These are phyloP conservation scores for Candida broadrunensis DNA, from an alignment of 805 yeast species.

Conservation along the genomic window DNA sequence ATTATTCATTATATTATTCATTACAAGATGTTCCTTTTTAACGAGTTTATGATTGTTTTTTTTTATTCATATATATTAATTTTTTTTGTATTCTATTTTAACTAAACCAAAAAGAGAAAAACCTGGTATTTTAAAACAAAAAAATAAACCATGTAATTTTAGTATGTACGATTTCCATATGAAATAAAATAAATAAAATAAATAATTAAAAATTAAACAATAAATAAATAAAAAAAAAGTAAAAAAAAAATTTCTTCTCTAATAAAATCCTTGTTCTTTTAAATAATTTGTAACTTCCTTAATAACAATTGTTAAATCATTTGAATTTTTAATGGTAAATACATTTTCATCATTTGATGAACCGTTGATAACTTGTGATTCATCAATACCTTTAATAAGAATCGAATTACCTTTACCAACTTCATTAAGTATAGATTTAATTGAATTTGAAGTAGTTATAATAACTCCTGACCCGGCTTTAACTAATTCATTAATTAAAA, in stretches of 20 bases:
- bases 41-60: too few relatives aligned
- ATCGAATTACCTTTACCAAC: conserved; percentile 58
- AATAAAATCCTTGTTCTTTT: conserved; percentile 81
- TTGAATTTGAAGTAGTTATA: conserved; percentile 45
- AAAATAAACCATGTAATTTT: too few relatives aligned
- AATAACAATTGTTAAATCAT: conserved; percentile 46
- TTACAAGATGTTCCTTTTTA: too few relatives aligned
- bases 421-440: conserved; percentile 54
- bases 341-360: conserved; percentile 10
- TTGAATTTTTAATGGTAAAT: conserved; percentile 9
- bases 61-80: too few relatives aligned
- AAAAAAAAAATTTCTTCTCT: not conserved
- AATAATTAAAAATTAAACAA: not conserved
- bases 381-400: conserved; percentile 14
- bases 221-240: not conserved
- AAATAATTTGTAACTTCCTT: conserved; percentile 69
- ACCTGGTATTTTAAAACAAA: too few relatives aligned
- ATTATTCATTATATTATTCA: too few relatives aligned
- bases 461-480: conserved; percentile 93
- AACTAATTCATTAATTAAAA: conserved; percentile 70
- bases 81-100: too few relatives aligned
- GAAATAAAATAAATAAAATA: not conserved
- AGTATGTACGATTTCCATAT: too few relatives aligned
- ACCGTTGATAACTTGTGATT: conserved; percentile 7
- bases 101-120: too few relatives aligned